Conservation (phyloP, 2,329 filamentous ascomycete species). For the Samsoniella hepiali region DNA sequence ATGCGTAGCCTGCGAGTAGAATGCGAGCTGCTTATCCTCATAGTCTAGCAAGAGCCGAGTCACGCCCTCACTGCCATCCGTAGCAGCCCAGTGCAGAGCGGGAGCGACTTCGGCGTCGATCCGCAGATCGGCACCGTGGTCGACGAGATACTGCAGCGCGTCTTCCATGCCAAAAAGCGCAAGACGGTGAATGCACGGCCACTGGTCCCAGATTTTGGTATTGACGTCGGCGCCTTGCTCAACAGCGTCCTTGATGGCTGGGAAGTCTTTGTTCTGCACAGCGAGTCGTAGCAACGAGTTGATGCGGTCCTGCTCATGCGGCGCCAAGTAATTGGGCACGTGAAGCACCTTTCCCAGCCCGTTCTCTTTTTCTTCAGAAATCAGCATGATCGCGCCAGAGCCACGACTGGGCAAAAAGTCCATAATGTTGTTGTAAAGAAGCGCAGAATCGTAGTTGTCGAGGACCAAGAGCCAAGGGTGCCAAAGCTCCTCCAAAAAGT, state of each 20-base stretch:
- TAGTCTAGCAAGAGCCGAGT: neutral
- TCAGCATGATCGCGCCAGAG: neutral
- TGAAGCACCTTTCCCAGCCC: constrained; percentile 9
- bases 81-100: constrained; percentile 7
- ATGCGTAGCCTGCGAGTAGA: constrained; percentile 1
- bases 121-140: constrained; percentile 5
- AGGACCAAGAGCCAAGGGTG: constrained; percentile 12
- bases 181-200: constrained; percentile 15
- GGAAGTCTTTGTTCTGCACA: constrained; percentile 8
- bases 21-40: constrained; percentile 4
- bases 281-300: neutral
- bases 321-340: constrained; percentile 3
- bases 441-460: constrained; percentile 14
- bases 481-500: constrained; percentile 11
- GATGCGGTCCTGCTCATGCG: constrained; percentile 4
- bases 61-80: neutral
- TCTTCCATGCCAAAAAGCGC: constrained; percentile 14
- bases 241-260: constrained; percentile 10
- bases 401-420: constrained; percentile 10
- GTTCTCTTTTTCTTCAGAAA: constrained; percentile 10
- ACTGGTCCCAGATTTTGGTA: constrained; percentile 14
- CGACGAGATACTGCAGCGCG: constrained; percentile 5
- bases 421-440: constrained; percentile 15
- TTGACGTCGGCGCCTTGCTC: constrained; percentile 14
- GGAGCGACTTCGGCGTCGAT: constrained; percentile 4